A percentile compares a stretch with the other conserved stretches of the same genome.
Conservation (phyloP, 331 rosid genomes). For the Quercus tomentella region DNA sequence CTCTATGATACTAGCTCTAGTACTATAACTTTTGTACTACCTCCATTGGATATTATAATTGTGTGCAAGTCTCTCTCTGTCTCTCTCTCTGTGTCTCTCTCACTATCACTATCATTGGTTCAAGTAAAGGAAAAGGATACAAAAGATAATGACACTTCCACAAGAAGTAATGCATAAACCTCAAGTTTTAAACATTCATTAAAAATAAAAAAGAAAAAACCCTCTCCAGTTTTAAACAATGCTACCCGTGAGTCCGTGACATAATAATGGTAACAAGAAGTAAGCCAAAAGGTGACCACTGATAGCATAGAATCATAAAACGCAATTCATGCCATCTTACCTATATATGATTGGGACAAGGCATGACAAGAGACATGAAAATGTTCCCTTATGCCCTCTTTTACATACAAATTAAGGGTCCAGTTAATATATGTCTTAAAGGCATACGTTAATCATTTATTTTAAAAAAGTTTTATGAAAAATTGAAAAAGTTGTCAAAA, state of each 20-base stretch:
- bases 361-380: constrained; percentile 26
- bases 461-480: fast-evolving
- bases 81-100: not conserved
- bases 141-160: constrained; percentile 36
- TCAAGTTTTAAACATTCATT: constrained; percentile 10
- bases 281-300: not conserved
- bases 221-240: constrained; percentile 7
- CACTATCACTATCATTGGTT: not conserved
- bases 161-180: constrained; percentile 22
- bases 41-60: constrained; percentile 4
- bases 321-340: constrained; percentile 18
- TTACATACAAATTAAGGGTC: too few species aligned
- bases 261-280: not conserved
- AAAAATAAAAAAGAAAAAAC: too few species aligned
- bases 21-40: constrained; percentile 15
- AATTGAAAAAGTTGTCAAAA: fast-evolving
- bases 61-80: not conserved
- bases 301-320: not conserved
- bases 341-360: constrained; percentile 21
- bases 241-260: not conserved
- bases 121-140: constrained; percentile 3
- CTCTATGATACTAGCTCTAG: not conserved
- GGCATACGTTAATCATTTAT: fast-evolving
- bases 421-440: too few species aligned
- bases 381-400: constrained; percentile 9